Conservation (phyloP, 2,329 filamentous ascomycete genomes). For the Microsporum audouinii region DNA sequence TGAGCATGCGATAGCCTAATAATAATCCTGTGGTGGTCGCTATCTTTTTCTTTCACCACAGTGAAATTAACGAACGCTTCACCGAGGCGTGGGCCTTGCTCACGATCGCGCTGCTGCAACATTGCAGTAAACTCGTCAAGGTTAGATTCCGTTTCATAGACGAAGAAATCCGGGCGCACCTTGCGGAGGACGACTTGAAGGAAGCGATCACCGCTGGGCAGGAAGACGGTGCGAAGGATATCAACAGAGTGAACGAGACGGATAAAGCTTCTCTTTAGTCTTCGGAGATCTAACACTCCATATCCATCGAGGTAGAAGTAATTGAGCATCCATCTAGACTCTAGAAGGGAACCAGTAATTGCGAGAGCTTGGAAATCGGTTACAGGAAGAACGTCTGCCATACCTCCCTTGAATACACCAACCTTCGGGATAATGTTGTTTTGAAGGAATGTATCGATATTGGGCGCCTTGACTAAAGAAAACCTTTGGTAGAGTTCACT, state of each 20-base stretch:
- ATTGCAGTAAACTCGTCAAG: slow-evolving; percentile 43
- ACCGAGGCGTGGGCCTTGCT: slow-evolving; percentile 46
- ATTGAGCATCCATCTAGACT: slow-evolving; percentile 48
- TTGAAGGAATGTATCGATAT: slow-evolving; percentile 30
- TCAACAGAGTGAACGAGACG: slow-evolving; percentile 50
- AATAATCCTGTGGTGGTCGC: slow-evolving; percentile 34
- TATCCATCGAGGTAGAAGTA: slow-evolving; percentile 51
- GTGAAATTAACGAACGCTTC: slow-evolving; percentile 52
- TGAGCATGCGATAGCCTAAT: slow-evolving; percentile 55
- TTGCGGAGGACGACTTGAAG: slow-evolving; percentile 49
- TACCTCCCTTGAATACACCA: slow-evolving; percentile 35
- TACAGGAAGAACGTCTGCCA: slow-evolving; percentile 43
- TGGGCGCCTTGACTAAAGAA: slow-evolving; percentile 15
- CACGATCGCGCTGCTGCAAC: slow-evolving; percentile 46
- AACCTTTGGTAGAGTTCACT: slow-evolving; percentile 14
- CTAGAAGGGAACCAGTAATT: slow-evolving; percentile 44
- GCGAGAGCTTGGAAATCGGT: slow-evolving; percentile 48
- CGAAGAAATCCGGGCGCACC: slow-evolving; percentile 40
- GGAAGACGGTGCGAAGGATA: slow-evolving; percentile 55
- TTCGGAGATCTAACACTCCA: slow-evolving; percentile 40
- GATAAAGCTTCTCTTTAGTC: slow-evolving; percentile 31
- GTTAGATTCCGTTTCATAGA: slow-evolving; percentile 41
- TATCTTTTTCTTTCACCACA: slow-evolving; percentile 31
- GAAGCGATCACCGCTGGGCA: slow-evolving; percentile 41
- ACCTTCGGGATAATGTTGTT: slow-evolving; percentile 38